phyloP scores from a whole-genome alignment of 257 asterid genomes.

The Solanum phureja region DNA sequence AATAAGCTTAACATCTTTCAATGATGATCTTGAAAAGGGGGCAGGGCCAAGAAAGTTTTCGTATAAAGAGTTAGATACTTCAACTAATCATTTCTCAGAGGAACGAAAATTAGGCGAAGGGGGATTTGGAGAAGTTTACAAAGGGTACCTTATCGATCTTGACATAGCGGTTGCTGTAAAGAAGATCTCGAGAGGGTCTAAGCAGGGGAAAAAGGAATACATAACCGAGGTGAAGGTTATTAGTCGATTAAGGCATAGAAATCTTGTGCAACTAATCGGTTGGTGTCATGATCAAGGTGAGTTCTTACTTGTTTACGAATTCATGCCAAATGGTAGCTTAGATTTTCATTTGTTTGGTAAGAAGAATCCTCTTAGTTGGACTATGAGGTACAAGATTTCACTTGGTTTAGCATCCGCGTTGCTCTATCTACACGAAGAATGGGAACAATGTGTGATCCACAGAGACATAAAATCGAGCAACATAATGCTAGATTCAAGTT shows the following conservation, averaged over 20 bases:
- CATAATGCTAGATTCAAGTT: constrained; percentile 24
- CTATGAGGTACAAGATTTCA: constrained; percentile 16
- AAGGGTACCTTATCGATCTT: constrained; percentile 17
- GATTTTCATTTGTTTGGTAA: constrained; percentile 22
- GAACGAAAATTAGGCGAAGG: constrained; percentile 28
- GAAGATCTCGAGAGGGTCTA: constrained; percentile 24
- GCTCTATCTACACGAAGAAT: constrained; percentile 34
- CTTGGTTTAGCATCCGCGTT: constrained; percentile 24
- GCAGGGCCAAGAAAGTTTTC: constrained; percentile 30
- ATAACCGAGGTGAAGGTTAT: constrained; percentile 29
- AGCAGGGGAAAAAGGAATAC: constrained; percentile 30
- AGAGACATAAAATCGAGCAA: constrained; percentile 32
- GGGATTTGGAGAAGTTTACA: constrained; percentile 30
- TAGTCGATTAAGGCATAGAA: constrained; percentile 26
- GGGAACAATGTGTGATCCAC: constrained; percentile 32
- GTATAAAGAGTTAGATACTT: constrained; percentile 13
- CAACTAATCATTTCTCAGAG: constrained; percentile 25
- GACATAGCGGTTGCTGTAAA: constrained; percentile 27
- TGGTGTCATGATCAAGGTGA: constrained; percentile 33
- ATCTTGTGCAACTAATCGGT: constrained; percentile 25
- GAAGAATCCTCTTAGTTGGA: constrained; percentile 14
- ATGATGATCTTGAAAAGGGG: constrained; percentile 31
- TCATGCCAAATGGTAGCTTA: constrained; percentile 26
- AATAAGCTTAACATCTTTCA: constrained; percentile 12
- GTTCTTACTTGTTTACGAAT: constrained; percentile 31